phyloP scores from a whole-genome alignment of 768 basidiomycete genomes.

The Cystobasidium tubakii region DNA sequence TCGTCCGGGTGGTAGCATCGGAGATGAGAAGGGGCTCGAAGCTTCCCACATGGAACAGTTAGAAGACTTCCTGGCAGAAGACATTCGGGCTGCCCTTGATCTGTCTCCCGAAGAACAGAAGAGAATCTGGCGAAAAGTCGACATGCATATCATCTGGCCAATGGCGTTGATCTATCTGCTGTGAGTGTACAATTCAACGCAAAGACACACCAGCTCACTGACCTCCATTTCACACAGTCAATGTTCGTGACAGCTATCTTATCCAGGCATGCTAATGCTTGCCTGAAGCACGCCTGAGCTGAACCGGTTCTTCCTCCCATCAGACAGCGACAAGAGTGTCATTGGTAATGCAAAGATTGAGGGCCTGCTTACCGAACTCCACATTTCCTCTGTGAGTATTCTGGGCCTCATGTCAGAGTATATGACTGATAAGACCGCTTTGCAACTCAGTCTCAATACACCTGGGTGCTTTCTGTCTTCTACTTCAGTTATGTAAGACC shows the following conservation, averaged over 20 bases:
- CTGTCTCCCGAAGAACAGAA: not conserved
- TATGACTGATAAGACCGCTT: not conserved
- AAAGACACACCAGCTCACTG: not conserved
- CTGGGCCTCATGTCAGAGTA: not conserved
- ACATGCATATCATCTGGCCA: slow-evolving; percentile 16
- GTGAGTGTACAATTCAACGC: not conserved
- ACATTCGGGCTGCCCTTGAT: not conserved
- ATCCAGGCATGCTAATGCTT: not conserved
- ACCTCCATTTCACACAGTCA: not conserved
- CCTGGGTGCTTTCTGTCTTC: slow-evolving; percentile 4
- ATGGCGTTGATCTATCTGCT: slow-evolving; percentile 14
- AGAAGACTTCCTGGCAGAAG: not conserved
- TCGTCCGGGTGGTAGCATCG: not conserved
- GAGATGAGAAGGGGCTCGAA: not conserved
- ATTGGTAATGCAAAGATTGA: slow-evolving; percentile 17
- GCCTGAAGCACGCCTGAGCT: not conserved
- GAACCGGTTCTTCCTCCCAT: not conserved
- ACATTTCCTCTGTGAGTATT: slow-evolving; percentile 7
- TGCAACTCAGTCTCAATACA: slow-evolving; percentile 5
- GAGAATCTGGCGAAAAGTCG: slow-evolving; percentile 5
- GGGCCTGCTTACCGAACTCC: slow-evolving; percentile 6
- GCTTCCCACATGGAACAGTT: not conserved
- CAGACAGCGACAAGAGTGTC: slow-evolving; percentile 21
- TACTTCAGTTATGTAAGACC: slow-evolving; percentile 7
- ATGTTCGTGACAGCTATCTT: not conserved